Evolutionary conservation across 345 rosid species (phyloP).

Genomic region (Populus euphratica): DNA sequence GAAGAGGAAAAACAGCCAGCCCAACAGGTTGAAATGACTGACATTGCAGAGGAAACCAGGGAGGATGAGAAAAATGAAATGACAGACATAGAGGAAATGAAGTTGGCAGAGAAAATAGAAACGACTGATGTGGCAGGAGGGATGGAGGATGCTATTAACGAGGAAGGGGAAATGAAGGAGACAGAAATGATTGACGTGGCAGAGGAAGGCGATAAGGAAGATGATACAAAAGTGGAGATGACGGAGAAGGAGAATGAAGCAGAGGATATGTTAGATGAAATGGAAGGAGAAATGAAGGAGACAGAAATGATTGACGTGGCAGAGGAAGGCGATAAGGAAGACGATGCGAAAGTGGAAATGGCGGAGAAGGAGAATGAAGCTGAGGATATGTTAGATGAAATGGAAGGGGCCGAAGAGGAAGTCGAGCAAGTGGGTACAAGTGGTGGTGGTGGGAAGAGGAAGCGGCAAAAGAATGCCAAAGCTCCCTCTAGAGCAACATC

Average conservation of each 20-base stretch:
- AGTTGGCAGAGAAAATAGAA: slow-evolving; percentile 3
- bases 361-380: slow-evolving; percentile 12
- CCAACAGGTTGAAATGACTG: background rate
- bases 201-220: slow-evolving; percentile 18
- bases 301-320: slow-evolving; percentile 26
- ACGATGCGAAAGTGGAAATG: slow-evolving; percentile 4
- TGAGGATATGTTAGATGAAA: slow-evolving; percentile 20
- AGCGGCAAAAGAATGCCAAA: slow-evolving; percentile 53
- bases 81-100: background rate
- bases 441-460: slow-evolving; percentile 62
- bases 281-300: slow-evolving; percentile 3
- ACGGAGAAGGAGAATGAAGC: slow-evolving; percentile 12
- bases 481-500: slow-evolving; percentile 40
- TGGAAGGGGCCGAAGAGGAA: slow-evolving; percentile 15
- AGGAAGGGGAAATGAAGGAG: slow-evolving; percentile 8
- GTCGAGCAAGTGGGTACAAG: slow-evolving; percentile 46
- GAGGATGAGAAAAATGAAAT: background rate
- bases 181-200: slow-evolving; percentile 26
- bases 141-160: slow-evolving; percentile 6
- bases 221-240: slow-evolving; percentile 7
- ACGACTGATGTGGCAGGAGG: background rate
- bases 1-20: background rate
- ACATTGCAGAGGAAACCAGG: background rate
- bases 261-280: slow-evolving; percentile 13
- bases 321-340: slow-evolving; percentile 18